Evolutionary conservation across 2,329 filamentous ascomycete species (phyloP).

Genomic region (Cytospora schulzeri): DNA sequence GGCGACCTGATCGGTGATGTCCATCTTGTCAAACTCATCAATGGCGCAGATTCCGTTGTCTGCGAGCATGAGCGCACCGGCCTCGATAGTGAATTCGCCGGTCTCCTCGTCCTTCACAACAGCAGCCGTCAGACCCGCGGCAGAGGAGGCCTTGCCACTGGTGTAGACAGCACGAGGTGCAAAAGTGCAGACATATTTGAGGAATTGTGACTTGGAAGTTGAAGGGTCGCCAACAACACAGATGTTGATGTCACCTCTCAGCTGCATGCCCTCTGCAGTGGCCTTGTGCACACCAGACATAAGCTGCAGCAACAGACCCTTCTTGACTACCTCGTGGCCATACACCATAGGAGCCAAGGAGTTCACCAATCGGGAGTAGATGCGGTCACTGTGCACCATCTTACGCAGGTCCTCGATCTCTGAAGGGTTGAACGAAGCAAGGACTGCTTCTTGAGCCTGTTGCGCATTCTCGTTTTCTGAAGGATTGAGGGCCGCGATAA

Average conservation of each 20-base stretch:
- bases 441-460: conserved; percentile 82
- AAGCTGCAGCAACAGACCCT: conserved; percentile 88
- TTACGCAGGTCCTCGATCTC: conserved; percentile 90
- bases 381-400: conserved; percentile 95
- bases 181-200: conserved; percentile 97
- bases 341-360: conserved; percentile 97
- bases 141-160: conserved; percentile 94
- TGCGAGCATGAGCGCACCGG: conserved; percentile 94
- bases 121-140: conserved; percentile 93
- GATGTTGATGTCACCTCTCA: conserved; percentile 97
- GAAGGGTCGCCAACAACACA: conserved; percentile 97
- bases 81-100: conserved; percentile 97
- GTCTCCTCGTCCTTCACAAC: conserved; percentile 99
- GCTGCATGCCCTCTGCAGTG: conserved; percentile 90
- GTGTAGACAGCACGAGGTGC: conserved; percentile 97
- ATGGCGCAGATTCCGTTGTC: conserved; percentile 98
- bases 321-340: conserved; percentile 96
- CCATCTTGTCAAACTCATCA: conserved; percentile 99
- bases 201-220: conserved; percentile 95
- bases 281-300: conserved; percentile 94
- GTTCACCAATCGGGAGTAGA: conserved; percentile 89
- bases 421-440: conserved; percentile 79
- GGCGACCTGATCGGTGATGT: conserved; percentile 92
- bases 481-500: conserved; percentile 81
- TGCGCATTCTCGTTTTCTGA: conserved; percentile 72